phyloP scores from a whole-genome alignment of 129 eudicot species.

The Erigeron canadensis region DNA sequence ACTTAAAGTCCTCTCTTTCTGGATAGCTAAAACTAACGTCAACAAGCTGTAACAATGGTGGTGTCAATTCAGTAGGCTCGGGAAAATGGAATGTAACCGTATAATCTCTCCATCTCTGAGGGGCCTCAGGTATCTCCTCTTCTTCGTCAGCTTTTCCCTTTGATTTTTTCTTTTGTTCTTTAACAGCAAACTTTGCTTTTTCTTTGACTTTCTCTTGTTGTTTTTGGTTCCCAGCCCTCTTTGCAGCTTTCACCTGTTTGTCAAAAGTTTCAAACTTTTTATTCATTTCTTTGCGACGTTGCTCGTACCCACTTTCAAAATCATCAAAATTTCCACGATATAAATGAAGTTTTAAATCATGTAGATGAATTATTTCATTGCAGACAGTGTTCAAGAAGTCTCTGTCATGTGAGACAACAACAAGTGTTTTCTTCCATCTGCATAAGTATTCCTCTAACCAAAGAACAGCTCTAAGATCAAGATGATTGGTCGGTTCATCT shows the following conservation, averaged over 20 bases:
- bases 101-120: conserved; percentile 78
- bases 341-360: conserved; percentile 71
- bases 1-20: conserved; percentile 66
- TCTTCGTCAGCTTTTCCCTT: conserved; percentile 74
- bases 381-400: conserved; percentile 71
- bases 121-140: conserved; percentile 62
- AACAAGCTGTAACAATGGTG: conserved; percentile 75
- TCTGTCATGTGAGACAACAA: conserved; percentile 86
- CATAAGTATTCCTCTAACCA: conserved; percentile 33
- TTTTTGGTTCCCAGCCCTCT: conserved; percentile 52
- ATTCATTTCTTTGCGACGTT: conserved; percentile 48
- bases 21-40: conserved; percentile 85
- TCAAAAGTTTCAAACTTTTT: conserved; percentile 59
- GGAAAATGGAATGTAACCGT: conserved; percentile 87
- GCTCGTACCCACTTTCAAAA: conserved; percentile 11
- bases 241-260: conserved; percentile 29
- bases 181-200: conserved; percentile 57
- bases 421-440: conserved; percentile 86
- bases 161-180: conserved; percentile 60
- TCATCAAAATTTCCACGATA: conserved; percentile 88
- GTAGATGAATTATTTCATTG: conserved; percentile 41
- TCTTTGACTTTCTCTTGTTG: conserved; percentile 79
- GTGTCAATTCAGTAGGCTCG: conserved; percentile 78
- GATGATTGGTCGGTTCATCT: conserved; percentile 33
- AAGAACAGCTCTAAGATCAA: too few relatives aligned